These are phyloP conservation scores for Vanilla planifolia DNA, from an alignment of 106 monocot genomes.

Conservation along the genomic window DNA sequence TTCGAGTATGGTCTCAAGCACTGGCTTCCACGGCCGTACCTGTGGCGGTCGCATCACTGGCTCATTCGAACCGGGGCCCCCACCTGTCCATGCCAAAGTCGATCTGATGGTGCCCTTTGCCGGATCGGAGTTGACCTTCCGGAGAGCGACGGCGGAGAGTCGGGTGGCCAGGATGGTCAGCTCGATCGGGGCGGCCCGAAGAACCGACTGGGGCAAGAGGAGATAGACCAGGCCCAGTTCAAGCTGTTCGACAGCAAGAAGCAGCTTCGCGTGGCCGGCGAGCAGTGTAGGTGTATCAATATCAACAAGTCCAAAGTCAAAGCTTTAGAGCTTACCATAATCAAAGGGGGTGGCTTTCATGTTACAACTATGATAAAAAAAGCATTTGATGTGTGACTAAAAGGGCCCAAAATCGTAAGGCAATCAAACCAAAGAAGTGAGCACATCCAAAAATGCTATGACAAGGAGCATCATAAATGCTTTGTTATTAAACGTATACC, in stretches of 20 bases:
- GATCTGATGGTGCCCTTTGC: conserved; percentile 1
- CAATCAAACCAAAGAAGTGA: no score
- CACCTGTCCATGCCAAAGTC: neutral
- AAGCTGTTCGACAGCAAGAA: conserved; percentile 32
- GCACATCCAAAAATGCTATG: no score
- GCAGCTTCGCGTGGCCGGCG: conserved; percentile 18
- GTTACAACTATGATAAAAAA: no score
- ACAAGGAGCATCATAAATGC: no score
- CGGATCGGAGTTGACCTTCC: conserved; percentile 6
- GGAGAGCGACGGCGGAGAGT: conserved; percentile 41
- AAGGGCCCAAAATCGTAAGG: no score
- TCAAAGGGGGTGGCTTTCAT: no score
- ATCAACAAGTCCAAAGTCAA: no score
- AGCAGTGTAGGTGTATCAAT: no score
- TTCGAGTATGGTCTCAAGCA: conserved; percentile 70
- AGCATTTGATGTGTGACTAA: no score
- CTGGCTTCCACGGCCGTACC: conserved; percentile 49
- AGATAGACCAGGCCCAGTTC: conserved; percentile 66
- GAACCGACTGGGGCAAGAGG: conserved; percentile 50
- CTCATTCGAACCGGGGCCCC: neutral
- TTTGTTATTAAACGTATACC: no score
- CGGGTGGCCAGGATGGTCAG: conserved; percentile 36
- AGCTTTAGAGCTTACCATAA: no score
- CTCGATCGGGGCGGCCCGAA: conserved; percentile 51
- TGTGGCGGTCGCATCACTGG: neutral